Base-by-base conservation (phyloP, 1,284 basidiomycete species). In the Cronartium quercuum region DNA sequence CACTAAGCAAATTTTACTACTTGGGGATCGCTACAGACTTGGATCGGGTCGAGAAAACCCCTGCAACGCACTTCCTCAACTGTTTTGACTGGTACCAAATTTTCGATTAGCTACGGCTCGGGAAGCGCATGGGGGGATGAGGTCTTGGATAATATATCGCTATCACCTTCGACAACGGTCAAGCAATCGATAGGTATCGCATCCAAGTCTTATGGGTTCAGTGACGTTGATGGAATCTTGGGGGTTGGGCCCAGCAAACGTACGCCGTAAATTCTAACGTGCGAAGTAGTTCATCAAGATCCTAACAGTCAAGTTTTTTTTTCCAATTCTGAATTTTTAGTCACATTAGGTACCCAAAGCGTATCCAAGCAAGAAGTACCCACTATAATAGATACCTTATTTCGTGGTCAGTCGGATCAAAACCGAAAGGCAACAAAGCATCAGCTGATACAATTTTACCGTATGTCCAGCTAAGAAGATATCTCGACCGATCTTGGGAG, bases 151-250 rank as follows among this genome's bases (percentile, higher is more conserved):
- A 55, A 55, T 6, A 24, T 55, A 55, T 55, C 51, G 29, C 6
- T 55, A 13, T 55, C 51, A n/a, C 15, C 51, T 55, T 6, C 51
- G 6, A 55, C 29, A 6, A 21, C 51, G n/a, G 51, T 55, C 41
- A 77, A 83, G 24, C 87, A 88, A 80, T 84, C 83, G 55, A 85
- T 88, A 58, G 87, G 86, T 35, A 86, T 86, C 34, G 85, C 86
- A 1, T 80, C 77, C 18, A 79, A 68, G 1, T 80, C 84, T 0
- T 75, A 77, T 12, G 85, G 86, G 18, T 85, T 87, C 77, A 35
- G 88, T 7, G 85, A 84, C 15, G 80, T 85, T 40, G 87, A 87
- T 76, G 86, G 87, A 15, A 86, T 88, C 75, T 82, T 88, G 42
- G 87, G 87, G 78, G 82, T 86, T 29, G 86, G 86, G 15, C 87